These are phyloP conservation scores for Colletotrichum lentis DNA, from an alignment of 2,329 filamentous ascomycete species.

Conservation along the genomic window DNA sequence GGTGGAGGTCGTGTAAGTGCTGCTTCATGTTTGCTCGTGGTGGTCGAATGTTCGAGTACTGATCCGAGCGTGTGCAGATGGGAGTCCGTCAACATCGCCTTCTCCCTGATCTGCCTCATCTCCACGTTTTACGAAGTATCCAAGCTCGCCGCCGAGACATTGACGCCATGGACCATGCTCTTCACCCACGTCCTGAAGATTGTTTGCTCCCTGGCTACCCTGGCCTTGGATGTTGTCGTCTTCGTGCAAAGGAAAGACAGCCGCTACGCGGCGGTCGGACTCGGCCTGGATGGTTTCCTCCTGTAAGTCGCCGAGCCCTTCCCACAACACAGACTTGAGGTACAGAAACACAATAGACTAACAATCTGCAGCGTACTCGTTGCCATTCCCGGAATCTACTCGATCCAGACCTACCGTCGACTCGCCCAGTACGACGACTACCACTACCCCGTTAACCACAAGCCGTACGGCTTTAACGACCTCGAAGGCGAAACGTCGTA, in stretches of 20 bases:
- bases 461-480: constrained; percentile 55
- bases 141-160: constrained; percentile 56
- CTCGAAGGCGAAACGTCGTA: constrained; percentile 39
- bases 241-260: constrained; percentile 55
- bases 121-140: constrained; percentile 59
- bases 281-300: constrained; percentile 58
- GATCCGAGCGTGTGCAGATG: constrained; percentile 51
- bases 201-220: constrained; percentile 55
- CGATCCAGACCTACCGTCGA: constrained; percentile 57
- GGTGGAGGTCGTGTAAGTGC: constrained; percentile 61
- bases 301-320: constrained; percentile 52
- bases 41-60: constrained; percentile 12
- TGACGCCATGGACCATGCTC: constrained; percentile 64
- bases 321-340: too few relatives aligned
- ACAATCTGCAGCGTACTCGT: constrained; percentile 50
- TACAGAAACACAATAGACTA: not conserved
- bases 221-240: constrained; percentile 62
- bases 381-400: constrained; percentile 56
- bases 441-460: constrained; percentile 58
- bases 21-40: too few relatives aligned
- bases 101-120: constrained; percentile 57
- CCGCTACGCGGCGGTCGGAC: constrained; percentile 58
- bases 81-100: constrained; percentile 61
- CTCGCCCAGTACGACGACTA: constrained; percentile 61
- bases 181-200: constrained; percentile 61